These are phyloP conservation scores for Pyronema omphalodes DNA, from an alignment of 495 filamentous ascomycete genomes.

Conservation along the genomic window DNA sequence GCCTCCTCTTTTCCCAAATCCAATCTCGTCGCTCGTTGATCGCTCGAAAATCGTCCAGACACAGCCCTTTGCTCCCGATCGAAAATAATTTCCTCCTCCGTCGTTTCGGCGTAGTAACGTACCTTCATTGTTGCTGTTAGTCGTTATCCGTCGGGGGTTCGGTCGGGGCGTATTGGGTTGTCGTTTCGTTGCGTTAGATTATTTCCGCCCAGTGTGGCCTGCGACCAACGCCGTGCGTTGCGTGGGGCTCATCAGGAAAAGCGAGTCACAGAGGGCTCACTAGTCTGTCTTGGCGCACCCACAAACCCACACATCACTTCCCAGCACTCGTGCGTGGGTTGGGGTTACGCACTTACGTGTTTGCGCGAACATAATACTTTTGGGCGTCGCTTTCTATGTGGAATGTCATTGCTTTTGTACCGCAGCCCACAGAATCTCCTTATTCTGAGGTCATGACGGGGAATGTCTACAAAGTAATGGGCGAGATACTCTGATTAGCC, in stretches of 20 bases:
- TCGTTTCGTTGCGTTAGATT: slow-evolving; percentile 7
- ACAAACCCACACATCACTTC: not conserved
- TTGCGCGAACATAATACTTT: too few species aligned
- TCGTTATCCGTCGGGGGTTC: slow-evolving; percentile 16
- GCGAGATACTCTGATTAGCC: too few species aligned
- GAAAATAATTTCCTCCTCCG: not conserved
- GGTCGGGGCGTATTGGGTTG: slow-evolving; percentile 2
- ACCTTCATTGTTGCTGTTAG: slow-evolving; percentile 24
- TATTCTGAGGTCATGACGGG: too few species aligned
- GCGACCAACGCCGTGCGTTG: not conserved
- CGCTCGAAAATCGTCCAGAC: slow-evolving; percentile 6
- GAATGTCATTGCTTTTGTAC: too few species aligned
- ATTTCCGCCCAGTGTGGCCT: not conserved
- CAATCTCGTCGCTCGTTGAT: not conserved
- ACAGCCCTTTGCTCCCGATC: slow-evolving; percentile 4
- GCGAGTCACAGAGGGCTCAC: not conserved
- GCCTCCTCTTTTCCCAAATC: not conserved
- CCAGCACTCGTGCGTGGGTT: not conserved
- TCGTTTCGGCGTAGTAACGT: slow-evolving; percentile 5
- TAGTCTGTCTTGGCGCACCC: not conserved
- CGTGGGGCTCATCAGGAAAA: not conserved
- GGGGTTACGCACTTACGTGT: not conserved
- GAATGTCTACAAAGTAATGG: too few species aligned
- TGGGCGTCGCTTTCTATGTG: too few species aligned
- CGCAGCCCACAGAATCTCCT: too few species aligned